Conservation (phyloP, 257 asterid genomes). For the Fraxinus cuspidata region DNA sequence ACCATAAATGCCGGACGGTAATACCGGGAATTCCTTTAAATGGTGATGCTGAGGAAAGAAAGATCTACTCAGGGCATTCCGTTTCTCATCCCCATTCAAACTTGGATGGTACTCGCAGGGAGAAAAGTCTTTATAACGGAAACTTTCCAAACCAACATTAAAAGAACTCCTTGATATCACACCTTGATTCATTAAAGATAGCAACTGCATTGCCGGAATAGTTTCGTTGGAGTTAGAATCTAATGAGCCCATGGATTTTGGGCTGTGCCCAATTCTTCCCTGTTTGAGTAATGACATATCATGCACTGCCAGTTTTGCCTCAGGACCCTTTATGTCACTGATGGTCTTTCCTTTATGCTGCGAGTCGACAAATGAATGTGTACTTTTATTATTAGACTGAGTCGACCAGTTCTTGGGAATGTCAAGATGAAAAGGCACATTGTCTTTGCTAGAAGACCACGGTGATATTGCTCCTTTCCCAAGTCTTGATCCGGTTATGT, state of each 20-base stretch:
- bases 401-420: constrained; percentile 32
- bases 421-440: constrained; percentile 32
- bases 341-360: constrained; percentile 35
- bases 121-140: constrained; percentile 50
- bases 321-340: constrained; percentile 28
- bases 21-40: constrained; percentile 31
- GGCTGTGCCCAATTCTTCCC: constrained; percentile 27
- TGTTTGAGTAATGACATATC: constrained; percentile 24
- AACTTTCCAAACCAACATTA: constrained; percentile 37
- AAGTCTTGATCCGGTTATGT: constrained; percentile 29
- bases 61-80: constrained; percentile 36
- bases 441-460: constrained; percentile 40
- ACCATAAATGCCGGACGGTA: constrained; percentile 27
- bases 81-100: constrained; percentile 44
- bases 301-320: constrained; percentile 29
- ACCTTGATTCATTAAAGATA: constrained; percentile 68
- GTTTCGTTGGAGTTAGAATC: constrained; percentile 62
- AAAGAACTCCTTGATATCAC: constrained; percentile 37
- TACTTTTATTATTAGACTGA: constrained; percentile 26
- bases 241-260: constrained; percentile 34
- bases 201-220: constrained; percentile 81
- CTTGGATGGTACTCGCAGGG: constrained; percentile 49
- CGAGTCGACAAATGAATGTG: constrained; percentile 30
- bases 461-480: constrained; percentile 28
- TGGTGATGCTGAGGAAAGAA: constrained; percentile 34